A percentile compares a stretch with the other conserved stretches of the same genome.
Evolutionary conservation across 768 basidiomycete species (phyloP).

Genomic region (Hemileccinum impolitum): DNA sequence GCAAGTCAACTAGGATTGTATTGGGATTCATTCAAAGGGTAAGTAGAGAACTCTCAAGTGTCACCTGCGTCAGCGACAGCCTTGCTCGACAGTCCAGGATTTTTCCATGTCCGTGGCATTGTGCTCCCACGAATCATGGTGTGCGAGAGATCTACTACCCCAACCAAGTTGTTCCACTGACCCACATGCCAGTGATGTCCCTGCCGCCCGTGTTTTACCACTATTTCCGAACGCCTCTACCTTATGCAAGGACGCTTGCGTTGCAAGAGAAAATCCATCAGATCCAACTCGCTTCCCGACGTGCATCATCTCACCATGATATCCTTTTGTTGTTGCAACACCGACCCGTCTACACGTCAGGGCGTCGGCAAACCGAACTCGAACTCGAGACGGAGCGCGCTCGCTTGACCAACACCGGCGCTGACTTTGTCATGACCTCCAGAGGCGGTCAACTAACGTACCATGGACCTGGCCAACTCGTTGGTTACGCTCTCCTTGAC

Average conservation of each 20-base stretch:
- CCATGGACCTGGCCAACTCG: slow-evolving; percentile 96
- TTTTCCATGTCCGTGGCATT: too few relatives aligned
- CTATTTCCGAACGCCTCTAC: slow-evolving; percentile 71
- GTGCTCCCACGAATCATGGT: neutral
- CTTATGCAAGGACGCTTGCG: slow-evolving; percentile 64
- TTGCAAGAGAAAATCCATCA: slow-evolving; percentile 72
- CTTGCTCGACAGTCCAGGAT: too few relatives aligned
- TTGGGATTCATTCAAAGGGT: neutral
- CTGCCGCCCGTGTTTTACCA: slow-evolving; percentile 73
- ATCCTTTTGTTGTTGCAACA: slow-evolving; percentile 83
- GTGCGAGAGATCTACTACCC: neutral
- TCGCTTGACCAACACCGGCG: slow-evolving; percentile 74
- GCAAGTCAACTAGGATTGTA: neutral
- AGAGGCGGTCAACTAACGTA: slow-evolving; percentile 95
- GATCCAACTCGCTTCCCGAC: slow-evolving; percentile 56
- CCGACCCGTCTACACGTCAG: slow-evolving; percentile 90
- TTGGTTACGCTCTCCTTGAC: slow-evolving; percentile 93
- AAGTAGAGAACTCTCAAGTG: too few relatives aligned
- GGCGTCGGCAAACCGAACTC: slow-evolving; percentile 75
- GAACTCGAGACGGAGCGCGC: slow-evolving; percentile 56
- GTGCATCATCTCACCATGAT: slow-evolving; percentile 49
- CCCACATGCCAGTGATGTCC: slow-evolving; percentile 16
- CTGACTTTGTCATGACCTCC: slow-evolving; percentile 78
- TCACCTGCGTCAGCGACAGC: too few relatives aligned
- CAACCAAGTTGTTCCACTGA: neutral